Evolutionary conservation across 306 rosid genomes (phyloP).

Genomic region (Quercus engelmannii): DNA sequence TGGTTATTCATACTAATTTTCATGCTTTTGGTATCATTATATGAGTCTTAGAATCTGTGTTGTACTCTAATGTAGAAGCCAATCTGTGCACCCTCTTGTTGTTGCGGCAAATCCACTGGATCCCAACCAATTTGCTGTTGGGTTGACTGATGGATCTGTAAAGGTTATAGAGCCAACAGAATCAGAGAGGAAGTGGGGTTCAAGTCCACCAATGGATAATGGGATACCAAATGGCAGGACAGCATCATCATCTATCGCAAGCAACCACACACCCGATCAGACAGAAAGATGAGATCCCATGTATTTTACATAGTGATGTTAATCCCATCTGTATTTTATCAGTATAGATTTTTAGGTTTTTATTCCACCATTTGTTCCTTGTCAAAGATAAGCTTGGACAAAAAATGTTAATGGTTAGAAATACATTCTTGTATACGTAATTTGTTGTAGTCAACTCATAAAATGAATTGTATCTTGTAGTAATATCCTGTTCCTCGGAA

Average conservation of each 20-base stretch:
- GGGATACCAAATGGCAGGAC: slow-evolving; percentile 57
- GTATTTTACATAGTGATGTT: slow-evolving; percentile 18
- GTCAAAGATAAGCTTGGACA: slow-evolving; percentile 31
- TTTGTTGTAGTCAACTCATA: slow-evolving; percentile 42
- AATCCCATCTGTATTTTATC: slow-evolving; percentile 29
- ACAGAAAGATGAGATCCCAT: slow-evolving; percentile 47
- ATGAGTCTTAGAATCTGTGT: not conserved
- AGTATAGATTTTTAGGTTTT: slow-evolving; percentile 29
- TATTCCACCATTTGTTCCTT: slow-evolving; percentile 31
- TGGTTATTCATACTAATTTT: not conserved
- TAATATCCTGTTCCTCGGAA: slow-evolving; percentile 8
- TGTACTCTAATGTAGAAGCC: slow-evolving; percentile 48
- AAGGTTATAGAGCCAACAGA: slow-evolving; percentile 75
- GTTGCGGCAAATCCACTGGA: slow-evolving; percentile 76
- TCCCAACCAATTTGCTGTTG: slow-evolving; percentile 72
- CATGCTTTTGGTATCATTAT: not conserved
- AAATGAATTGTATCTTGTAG: slow-evolving; percentile 25
- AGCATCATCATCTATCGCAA: slow-evolving; percentile 53
- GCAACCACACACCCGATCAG: slow-evolving; percentile 75
- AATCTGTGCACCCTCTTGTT: slow-evolving; percentile 56
- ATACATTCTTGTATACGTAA: slow-evolving; percentile 38
- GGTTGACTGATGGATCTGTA: slow-evolving; percentile 74
- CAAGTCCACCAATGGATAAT: slow-evolving; percentile 52
- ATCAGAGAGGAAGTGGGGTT: slow-evolving; percentile 78
- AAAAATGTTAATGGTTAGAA: slow-evolving; percentile 29